Conservation (phyloP, 2,329 filamentous ascomycete genomes). For the Fusarium devonianum region DNA sequence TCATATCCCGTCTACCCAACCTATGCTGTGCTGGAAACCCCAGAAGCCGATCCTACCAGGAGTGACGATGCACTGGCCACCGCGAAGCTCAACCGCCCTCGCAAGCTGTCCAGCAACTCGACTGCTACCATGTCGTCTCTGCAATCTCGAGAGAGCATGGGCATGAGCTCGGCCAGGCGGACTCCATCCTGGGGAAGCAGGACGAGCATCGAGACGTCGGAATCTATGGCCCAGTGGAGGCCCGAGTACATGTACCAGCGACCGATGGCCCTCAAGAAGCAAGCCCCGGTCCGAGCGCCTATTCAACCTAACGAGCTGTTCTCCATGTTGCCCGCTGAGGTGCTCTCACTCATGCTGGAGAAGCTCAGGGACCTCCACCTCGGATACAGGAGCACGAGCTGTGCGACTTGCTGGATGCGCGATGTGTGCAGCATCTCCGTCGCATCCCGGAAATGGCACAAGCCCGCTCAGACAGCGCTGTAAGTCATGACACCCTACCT, state of each 20-base stretch:
- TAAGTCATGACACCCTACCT: slow-evolving; percentile 45
- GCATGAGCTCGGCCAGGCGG: slow-evolving; percentile 37
- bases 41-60: slow-evolving; percentile 32
- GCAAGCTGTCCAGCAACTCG: slow-evolving; percentile 46
- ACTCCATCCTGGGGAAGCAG: slow-evolving; percentile 47
- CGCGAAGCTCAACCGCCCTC: slow-evolving; percentile 46
- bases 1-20: slow-evolving; percentile 40
- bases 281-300: slow-evolving; percentile 36
- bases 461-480: slow-evolving; percentile 58
- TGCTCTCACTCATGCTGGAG: slow-evolving; percentile 63
- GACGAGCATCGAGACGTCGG: slow-evolving; percentile 52
- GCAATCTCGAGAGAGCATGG: slow-evolving; percentile 43
- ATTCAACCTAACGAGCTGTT: slow-evolving; percentile 60
- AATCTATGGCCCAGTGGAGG: slow-evolving; percentile 39
- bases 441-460: slow-evolving; percentile 60
- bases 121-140: slow-evolving; percentile 38
- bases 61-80: slow-evolving; percentile 32
- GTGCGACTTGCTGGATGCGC: slow-evolving; percentile 71
- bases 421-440: slow-evolving; percentile 62
- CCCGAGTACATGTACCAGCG: slow-evolving; percentile 35
- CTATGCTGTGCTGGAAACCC: slow-evolving; percentile 45
- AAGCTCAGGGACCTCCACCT: slow-evolving; percentile 62
- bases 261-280: slow-evolving; percentile 34
- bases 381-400: slow-evolving; percentile 56
- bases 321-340: slow-evolving; percentile 63